Conservation (phyloP, 2,329 filamentous ascomycete genomes). For the Akanthomyces dipterigenus region DNA sequence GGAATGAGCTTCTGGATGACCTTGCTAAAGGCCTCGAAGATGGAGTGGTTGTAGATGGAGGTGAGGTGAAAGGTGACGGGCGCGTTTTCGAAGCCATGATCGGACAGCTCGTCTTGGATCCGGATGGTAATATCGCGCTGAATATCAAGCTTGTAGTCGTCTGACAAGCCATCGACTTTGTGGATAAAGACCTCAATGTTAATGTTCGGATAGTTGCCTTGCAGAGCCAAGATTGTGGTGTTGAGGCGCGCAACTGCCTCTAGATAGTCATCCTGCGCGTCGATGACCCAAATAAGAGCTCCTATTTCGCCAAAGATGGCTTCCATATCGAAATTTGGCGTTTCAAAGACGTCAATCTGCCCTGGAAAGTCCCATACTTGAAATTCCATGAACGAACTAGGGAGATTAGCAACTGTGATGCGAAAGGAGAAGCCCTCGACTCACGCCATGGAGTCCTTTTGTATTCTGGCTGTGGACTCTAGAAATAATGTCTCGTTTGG, state of each 20-base stretch:
- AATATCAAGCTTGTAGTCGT: conserved; percentile 93
- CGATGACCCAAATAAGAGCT: conserved; percentile 95
- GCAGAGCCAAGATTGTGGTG: conserved; percentile 79
- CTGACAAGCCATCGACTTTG: conserved; percentile 95
- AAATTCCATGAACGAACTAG: conserved; percentile 96
- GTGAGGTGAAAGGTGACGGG: conserved; percentile 94
- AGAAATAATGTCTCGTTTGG: conserved; percentile 93
- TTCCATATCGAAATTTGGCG: conserved; percentile 83
- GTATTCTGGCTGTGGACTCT: conserved; percentile 88
- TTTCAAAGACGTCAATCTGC: conserved; percentile 82
- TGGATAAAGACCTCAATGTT: conserved; percentile 99
- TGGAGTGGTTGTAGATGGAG: conserved; percentile 96
- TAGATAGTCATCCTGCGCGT: conserved; percentile 95
- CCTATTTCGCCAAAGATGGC: conserved; percentile 92
- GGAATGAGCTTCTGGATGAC: conserved; percentile 97
- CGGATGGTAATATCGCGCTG: conserved; percentile 95
- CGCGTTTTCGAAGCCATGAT: conserved; percentile 87
- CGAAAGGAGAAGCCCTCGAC: conserved; percentile 28
- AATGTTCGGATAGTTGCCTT: conserved; percentile 83
- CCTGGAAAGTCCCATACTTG: conserved; percentile 98
- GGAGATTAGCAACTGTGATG: neutral
- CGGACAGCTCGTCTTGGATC: conserved; percentile 91
- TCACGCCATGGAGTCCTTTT: conserved; percentile 92
- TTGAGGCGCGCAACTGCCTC: conserved; percentile 85
- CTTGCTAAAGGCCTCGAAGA: conserved; percentile 97